A percentile compares a stretch with the other conserved stretches of the same genome.
These are phyloP conservation scores for Penicillium sp. DNA, from an alignment of 2,329 filamentous ascomycete genomes.

Conservation along the genomic window DNA sequence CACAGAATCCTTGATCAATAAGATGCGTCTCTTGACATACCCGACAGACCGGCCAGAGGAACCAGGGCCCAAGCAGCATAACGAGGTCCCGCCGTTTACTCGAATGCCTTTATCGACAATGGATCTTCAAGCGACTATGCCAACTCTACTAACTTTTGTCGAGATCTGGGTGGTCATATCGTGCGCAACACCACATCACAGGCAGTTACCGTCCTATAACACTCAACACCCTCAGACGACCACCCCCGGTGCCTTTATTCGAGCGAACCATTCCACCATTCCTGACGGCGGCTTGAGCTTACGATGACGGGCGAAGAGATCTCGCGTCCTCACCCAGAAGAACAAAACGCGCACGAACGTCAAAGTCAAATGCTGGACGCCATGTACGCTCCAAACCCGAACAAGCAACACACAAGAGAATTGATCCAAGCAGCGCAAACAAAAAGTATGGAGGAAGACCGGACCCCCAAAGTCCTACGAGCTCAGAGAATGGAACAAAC, in stretches of 20 bases:
- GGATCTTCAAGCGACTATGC: conserved; percentile 29
- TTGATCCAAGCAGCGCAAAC: neutral
- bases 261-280: neutral
- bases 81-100: conserved; percentile 39
- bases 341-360: neutral
- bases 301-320: neutral
- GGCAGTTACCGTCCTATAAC: conserved; percentile 39
- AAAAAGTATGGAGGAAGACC: neutral
- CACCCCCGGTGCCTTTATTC: conserved; percentile 33
- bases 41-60: conserved; percentile 35
- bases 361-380: too few species aligned
- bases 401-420: neutral
- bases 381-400: too few species aligned
- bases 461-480: neutral
- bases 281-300: neutral
- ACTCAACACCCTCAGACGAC: conserved; percentile 32
- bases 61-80: conserved; percentile 38
- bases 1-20: conserved; percentile 26
- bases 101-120: conserved; percentile 41
- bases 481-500: neutral
- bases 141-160: conserved; percentile 13
- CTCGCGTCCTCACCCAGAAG: too few species aligned
- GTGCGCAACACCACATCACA: conserved; percentile 38
- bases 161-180: conserved; percentile 40
- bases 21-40: conserved; percentile 22